A percentile compares a stretch with the other conserved stretches of the same genome.
phyloP scores from a whole-genome alignment of 2,329 filamentous ascomycete species.

The Beauveria rudraprayagi region DNA sequence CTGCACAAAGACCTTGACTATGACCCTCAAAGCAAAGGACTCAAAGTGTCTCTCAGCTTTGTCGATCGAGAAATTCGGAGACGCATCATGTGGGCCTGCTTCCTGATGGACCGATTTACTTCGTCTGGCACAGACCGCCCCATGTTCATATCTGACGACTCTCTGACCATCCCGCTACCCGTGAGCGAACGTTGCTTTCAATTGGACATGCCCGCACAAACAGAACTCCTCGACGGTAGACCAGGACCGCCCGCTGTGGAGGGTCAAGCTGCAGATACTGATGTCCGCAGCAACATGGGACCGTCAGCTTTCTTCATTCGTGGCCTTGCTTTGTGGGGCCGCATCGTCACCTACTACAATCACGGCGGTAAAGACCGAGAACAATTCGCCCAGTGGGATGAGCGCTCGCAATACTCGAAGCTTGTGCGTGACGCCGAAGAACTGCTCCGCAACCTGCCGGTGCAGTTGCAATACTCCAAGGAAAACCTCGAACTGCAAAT shows the following conservation, averaged over 20 bases:
- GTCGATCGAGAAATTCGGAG: conserved; percentile 89
- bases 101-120: conserved; percentile 95
- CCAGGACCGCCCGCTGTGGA: conserved; percentile 54
- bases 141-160: conserved; percentile 83
- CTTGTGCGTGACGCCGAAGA: conserved; percentile 65
- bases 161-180: conserved; percentile 80
- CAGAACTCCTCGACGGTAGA: conserved; percentile 71
- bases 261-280: conserved; percentile 50
- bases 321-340: conserved; percentile 80
- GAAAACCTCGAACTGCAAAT: conserved; percentile 82
- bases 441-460: conserved; percentile 62
- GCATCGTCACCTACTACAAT: conserved; percentile 82
- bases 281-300: conserved; percentile 80
- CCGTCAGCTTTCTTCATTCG: conserved; percentile 86
- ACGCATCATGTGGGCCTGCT: conserved; percentile 96
- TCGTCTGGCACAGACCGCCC: conserved; percentile 90
- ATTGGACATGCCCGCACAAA: conserved; percentile 81
- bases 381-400: conserved; percentile 68
- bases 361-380: conserved; percentile 80
- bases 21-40: conserved; percentile 61
- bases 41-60: conserved; percentile 65
- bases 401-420: conserved; percentile 65
- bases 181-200: conserved; percentile 86
- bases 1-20: conserved; percentile 85
- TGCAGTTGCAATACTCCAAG: conserved; percentile 61